Base-by-base conservation (phyloP, 1,284 basidiomycete species). In the Phaffia rhodozyma region DNA sequence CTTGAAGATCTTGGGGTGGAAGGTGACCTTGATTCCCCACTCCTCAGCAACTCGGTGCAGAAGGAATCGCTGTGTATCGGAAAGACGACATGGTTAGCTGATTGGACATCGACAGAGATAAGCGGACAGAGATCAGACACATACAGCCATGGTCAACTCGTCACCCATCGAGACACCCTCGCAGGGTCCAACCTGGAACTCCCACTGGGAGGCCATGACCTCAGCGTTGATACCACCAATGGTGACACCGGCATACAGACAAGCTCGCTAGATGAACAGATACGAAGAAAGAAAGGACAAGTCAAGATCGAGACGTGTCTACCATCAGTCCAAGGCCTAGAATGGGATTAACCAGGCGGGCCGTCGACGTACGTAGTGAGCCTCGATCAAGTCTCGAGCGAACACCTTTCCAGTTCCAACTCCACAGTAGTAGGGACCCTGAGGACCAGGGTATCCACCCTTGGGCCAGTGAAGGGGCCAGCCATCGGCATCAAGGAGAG, bases 181-280 rank as follows among this genome's bases (percentile, higher is more conserved):
- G 75, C 94, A 97, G 51, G 94, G 94, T 67, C 94, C 94, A 71
- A 98, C 92, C 79, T 98, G 96, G 88, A 96, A 98, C 80, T 98
- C 94, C 93, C 93, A 97, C 79, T 98, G 96, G 66, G 93, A 87
- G 32, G 96, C 94, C 94, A 98, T 97, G 71, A 98, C 96, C 80
- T 98, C 96, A 69, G 96, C 96, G 78, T 98, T 99, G 81, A 99
- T 97, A 75, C 96, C 96, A 68, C 91, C 94, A 80, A 97, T 97
- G 81, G 92, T 93, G 79, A 99, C 83, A 71, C 92, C 93, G 70
- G 96, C 82, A 78, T 97, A 97, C 66, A 99, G 84, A 79, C 94
- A 99, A 62, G 80, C 80, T 68, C 76, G 74, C 72, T 74, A 62
- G 23, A 48, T 47, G 59, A 68, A n/a, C 67, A 2, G 29, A 9